Base-by-base conservation (phyloP, 495 filamentous ascomycete species). In the Penicillium silybi region DNA sequence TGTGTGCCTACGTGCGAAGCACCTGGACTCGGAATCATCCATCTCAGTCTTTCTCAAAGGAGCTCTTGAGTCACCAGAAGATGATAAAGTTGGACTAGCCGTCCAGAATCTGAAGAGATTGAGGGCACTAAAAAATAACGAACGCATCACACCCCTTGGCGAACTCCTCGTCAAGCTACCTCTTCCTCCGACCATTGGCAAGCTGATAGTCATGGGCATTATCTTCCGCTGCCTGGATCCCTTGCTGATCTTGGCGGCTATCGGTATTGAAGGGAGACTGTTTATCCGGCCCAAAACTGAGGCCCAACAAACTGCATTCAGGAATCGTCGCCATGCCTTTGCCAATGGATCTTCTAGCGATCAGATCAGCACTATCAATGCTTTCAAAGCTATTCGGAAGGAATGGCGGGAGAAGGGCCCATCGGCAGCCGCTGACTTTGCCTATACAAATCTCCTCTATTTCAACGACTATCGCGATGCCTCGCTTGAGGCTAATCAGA, bases 211-310 rank as follows among this genome's bases (percentile, higher is more conserved):
- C 19, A 60, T 85, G 9, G 81, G 80, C 8, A 63, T 81, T 38
- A 77, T 84, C 19, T 85, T 85, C 67, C 70, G 75, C 18, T 85
- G 83, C 53, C 66, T 85, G 9, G 80, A 85, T 48, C 79, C 82
- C 0, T 77, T 85, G 54, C 50, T 85, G 25, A 74, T 85, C 34
- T 44, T 84, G 6, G 79, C 72, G 26, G 70, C 73, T 17, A 64
- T 74, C 3, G 59, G 66, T 2, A 48, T 57, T 4, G 69, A 72
- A 25, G 58, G 68, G 9, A 51, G 65, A n/a, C 54, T 82, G 4
- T 83, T 85, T 55, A 43, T 72, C 16, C 56, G 53, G 17, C 64
- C 72, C 7, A 59, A 66, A 6, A 66, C 37, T 18, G 2, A 20
- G 0, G 40, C 71, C 11, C 34, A 44, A 8, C 61, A 67, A n/a